Percentiles rank a stretch among this genome's conserved stretches.
Evolutionary conservation across 352 stramenopile species (phyloP).

Genomic region (Phytophthora lateralis): DNA sequence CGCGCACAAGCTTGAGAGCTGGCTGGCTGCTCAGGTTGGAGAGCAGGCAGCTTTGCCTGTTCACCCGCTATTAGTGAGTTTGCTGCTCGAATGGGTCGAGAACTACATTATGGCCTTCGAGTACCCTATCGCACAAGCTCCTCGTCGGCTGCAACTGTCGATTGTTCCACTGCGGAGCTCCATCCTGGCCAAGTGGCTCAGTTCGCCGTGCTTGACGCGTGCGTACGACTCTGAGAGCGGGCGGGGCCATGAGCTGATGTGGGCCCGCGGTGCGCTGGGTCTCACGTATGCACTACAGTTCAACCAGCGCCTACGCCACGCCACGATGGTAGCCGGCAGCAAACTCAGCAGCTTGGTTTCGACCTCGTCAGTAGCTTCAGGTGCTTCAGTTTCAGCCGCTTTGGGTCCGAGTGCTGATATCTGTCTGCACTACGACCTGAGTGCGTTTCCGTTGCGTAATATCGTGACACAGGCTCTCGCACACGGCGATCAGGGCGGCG

Average conservation of each 20-base stretch:
- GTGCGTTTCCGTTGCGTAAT: constrained; percentile 47
- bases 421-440: constrained; percentile 56
- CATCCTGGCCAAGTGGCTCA: constrained; percentile 48
- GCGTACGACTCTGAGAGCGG: constrained; percentile 12
- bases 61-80: constrained; percentile 56
- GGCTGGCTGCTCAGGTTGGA: constrained; percentile 51
- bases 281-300: constrained; percentile 71
- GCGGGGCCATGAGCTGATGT: constrained; percentile 27
- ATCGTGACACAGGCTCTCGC: constrained; percentile 45
- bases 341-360: constrained; percentile 54
- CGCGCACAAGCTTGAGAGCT: constrained; percentile 55
- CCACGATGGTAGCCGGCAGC: constrained; percentile 53
- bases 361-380: constrained; percentile 32
- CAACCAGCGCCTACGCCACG: constrained; percentile 66
- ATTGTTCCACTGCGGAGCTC: constrained; percentile 60
- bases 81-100: constrained; percentile 74
- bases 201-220: constrained; percentile 24
- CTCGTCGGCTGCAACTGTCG: constrained; percentile 57
- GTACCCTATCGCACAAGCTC: constrained; percentile 63
- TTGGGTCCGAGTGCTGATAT: constrained; percentile 49
- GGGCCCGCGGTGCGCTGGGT: constrained; percentile 47
- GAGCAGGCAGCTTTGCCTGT: constrained; percentile 48
- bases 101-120: constrained; percentile 82
- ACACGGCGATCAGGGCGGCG: constrained; percentile 37
- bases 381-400: constrained; percentile 30